phyloP scores from a whole-genome alignment of 169 alveolate species.

The Eimeria praecox region DNA sequence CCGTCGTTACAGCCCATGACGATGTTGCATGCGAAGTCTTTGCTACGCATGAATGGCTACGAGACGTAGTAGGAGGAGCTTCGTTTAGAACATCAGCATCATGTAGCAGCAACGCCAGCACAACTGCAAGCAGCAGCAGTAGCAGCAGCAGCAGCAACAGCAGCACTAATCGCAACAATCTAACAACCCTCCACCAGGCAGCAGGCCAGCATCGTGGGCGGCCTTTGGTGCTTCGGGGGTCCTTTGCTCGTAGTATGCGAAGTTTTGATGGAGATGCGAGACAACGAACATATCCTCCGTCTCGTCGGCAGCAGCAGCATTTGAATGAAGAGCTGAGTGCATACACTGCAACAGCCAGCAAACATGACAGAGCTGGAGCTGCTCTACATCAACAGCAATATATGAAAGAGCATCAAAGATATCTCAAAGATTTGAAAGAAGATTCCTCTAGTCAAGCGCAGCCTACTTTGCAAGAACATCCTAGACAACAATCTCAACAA shows the following conservation, averaged over 20 bases:
- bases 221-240: neutral
- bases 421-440: neutral
- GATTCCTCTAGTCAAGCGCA: neutral
- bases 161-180: neutral
- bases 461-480: neutral
- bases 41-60: conserved; percentile 6
- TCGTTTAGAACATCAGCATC: neutral
- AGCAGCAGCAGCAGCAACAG: neutral
- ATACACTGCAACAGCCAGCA: neutral
- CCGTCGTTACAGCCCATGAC: conserved; percentile 3
- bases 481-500: neutral
- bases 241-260: neutral
- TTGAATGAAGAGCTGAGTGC: neutral
- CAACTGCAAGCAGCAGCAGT: neutral
- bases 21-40: neutral
- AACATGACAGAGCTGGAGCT: neutral
- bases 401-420: neutral
- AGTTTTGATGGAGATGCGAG: neutral
- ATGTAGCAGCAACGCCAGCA: neutral
- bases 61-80: neutral
- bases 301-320: neutral
- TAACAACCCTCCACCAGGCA: conserved; percentile 26
- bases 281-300: neutral
- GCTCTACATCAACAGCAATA: neutral
- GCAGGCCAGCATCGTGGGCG: neutral